A percentile compares a stretch with the other conserved stretches of the same genome.
Evolutionary conservation across 441 rosid species (phyloP).

Genomic region (Eruca vesicaria): DNA sequence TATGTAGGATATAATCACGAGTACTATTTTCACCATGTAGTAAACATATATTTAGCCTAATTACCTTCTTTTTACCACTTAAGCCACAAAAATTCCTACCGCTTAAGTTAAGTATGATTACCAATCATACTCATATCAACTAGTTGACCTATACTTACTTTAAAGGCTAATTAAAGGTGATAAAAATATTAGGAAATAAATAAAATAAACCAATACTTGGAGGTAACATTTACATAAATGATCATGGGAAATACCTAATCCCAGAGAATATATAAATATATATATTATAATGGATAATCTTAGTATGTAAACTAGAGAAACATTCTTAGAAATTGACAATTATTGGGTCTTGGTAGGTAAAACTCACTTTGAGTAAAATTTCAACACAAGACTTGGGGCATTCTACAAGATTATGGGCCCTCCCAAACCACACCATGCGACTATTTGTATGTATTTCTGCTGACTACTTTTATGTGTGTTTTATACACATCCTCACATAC

Average conservation of each 20-base stretch:
- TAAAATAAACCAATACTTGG: neutral
- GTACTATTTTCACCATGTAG: constrained; percentile 34
- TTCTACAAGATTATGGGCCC: constrained; percentile 30
- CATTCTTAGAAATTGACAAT: constrained; percentile 20
- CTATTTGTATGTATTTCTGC: constrained; percentile 6
- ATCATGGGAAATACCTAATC: constrained; percentile 10
- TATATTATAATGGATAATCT: neutral
- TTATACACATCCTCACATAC: neutral
- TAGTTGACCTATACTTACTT: too few species aligned
- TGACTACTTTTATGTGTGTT: constrained; percentile 2
- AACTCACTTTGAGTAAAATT: constrained; percentile 10
- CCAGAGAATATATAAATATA: neutral
- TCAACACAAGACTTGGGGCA: constrained; percentile 23
- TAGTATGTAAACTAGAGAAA: constrained; percentile 20
- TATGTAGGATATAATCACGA: constrained; percentile 25
- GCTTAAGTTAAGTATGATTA: too few species aligned
- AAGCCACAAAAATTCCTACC: neutral
- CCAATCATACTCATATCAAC: too few species aligned
- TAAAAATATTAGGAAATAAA: neutral
- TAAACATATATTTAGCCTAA: neutral
- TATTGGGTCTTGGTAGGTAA: constrained; percentile 24
- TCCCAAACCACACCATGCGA: constrained; percentile 30
- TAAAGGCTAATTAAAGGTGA: neutral
- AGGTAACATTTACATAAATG: neutral
- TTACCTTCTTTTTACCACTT: neutral